Conservation (phyloP, 2,329 filamentous ascomycete species). For the Trichoderma koningiopsis region DNA sequence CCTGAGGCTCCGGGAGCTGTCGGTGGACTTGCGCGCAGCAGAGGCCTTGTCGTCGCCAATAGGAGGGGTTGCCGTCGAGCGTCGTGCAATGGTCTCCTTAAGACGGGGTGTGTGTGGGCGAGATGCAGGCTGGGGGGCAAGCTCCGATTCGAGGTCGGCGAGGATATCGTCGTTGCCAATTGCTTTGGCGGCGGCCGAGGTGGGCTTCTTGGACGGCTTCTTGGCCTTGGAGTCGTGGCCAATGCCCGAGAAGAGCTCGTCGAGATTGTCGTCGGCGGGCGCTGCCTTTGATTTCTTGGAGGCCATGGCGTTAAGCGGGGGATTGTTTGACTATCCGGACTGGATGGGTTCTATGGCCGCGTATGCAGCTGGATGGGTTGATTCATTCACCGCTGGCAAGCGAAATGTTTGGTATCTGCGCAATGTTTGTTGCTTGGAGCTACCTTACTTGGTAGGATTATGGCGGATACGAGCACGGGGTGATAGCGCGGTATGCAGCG, state of each 20-base stretch:
- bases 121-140: slow-evolving; percentile 71
- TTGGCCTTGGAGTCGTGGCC: slow-evolving; percentile 54
- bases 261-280: slow-evolving; percentile 63
- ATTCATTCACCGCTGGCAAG: background rate
- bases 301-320: slow-evolving; percentile 51
- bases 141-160: slow-evolving; percentile 75
- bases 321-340: background rate
- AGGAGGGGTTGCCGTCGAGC: slow-evolving; percentile 53
- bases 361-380: background rate
- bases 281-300: slow-evolving; percentile 61
- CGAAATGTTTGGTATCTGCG: background rate
- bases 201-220: slow-evolving; percentile 53
- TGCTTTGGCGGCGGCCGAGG: slow-evolving; percentile 53
- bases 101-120: slow-evolving; percentile 82
- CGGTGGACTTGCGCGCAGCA: slow-evolving; percentile 69
- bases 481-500: slow-evolving; percentile 9
- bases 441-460: background rate
- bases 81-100: slow-evolving; percentile 52
- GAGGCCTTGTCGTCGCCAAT: slow-evolving; percentile 65
- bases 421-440: background rate
- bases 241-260: slow-evolving; percentile 67
- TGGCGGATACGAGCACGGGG: background rate
- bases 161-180: slow-evolving; percentile 72
- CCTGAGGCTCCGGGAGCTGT: slow-evolving; percentile 72
- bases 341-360: background rate